phyloP scores from a whole-genome alignment of 495 filamentous ascomycete species.

The Penicillium bialowiezense region DNA sequence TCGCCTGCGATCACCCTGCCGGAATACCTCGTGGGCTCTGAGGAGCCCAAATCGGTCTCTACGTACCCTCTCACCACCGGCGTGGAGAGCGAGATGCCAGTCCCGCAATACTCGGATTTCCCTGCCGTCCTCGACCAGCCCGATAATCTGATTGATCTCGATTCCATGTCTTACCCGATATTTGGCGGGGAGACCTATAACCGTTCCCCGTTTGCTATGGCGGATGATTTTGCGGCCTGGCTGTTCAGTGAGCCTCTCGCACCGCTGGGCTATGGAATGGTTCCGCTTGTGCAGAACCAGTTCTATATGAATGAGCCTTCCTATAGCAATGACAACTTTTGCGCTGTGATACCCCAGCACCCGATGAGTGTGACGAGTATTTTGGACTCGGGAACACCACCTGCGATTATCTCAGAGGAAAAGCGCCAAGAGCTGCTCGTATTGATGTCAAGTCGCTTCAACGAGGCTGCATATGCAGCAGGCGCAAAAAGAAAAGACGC shows the following conservation, averaged over 20 bases:
- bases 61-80: slow-evolving; percentile 29
- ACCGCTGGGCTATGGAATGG: slow-evolving; percentile 37
- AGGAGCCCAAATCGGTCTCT: slow-evolving; percentile 13
- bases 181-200: slow-evolving; percentile 80
- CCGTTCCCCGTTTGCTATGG: slow-evolving; percentile 83
- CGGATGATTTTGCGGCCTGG: slow-evolving; percentile 90
- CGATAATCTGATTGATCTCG: slow-evolving; percentile 43
- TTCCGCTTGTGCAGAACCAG: slow-evolving; percentile 38
- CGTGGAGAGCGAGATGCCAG: slow-evolving; percentile 21
- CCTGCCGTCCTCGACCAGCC: slow-evolving; percentile 11
- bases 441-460: slow-evolving; percentile 78
- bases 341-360: slow-evolving; percentile 49
- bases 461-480: slow-evolving; percentile 73
- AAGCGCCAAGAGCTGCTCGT: slow-evolving; percentile 83
- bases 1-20: slow-evolving; percentile 20
- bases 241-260: slow-evolving; percentile 69
- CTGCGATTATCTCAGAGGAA: slow-evolving; percentile 79
- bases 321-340: slow-evolving; percentile 34
- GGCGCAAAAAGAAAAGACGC: slow-evolving; percentile 73
- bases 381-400: slow-evolving; percentile 76
- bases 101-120: slow-evolving; percentile 31
- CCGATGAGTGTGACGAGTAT: slow-evolving; percentile 92
- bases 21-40: slow-evolving; percentile 19
- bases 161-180: slow-evolving; percentile 72
- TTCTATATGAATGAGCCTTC: slow-evolving; percentile 41